These are phyloP conservation scores for Iberis amara DNA, from an alignment of 441 rosid genomes.

Conservation along the genomic window DNA sequence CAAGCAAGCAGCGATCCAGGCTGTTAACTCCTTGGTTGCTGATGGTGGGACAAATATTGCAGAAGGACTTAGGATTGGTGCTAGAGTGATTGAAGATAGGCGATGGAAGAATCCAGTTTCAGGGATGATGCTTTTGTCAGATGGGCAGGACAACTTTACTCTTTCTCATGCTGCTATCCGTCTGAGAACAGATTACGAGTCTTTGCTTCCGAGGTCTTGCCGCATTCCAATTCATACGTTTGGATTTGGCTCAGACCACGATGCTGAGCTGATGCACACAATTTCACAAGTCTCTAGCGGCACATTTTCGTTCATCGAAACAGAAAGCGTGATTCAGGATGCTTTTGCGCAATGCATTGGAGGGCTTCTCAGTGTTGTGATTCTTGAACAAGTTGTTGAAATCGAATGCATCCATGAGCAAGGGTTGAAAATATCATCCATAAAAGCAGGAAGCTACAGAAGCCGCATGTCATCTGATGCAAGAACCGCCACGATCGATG, in stretches of 20 bases:
- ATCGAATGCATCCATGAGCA: conserved; percentile 24
- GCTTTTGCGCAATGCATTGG: conserved; percentile 37
- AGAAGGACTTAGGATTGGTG: conserved; percentile 30
- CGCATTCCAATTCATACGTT: conserved; percentile 30
- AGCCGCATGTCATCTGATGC: conserved; percentile 23
- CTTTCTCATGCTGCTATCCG: neutral
- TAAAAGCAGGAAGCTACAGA: conserved; percentile 34
- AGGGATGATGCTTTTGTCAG: conserved; percentile 32
- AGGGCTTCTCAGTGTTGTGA: conserved; percentile 32
- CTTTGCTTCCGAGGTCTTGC: conserved; percentile 25
- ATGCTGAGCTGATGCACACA: conserved; percentile 30
- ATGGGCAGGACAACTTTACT: conserved; percentile 29
- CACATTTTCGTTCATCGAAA: conserved; percentile 33
- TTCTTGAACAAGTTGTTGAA: conserved; percentile 29
- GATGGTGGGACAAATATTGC: conserved; percentile 31
- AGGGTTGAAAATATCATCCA: conserved; percentile 17
- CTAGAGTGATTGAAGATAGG: conserved; percentile 30
- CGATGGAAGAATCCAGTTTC: conserved; percentile 29
- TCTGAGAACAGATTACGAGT: conserved; percentile 24
- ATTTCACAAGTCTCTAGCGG: conserved; percentile 29
- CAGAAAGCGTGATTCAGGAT: conserved; percentile 31
- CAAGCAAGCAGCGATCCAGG: conserved; percentile 25
- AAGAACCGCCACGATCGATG: conserved; percentile 21
- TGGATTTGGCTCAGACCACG: conserved; percentile 33
- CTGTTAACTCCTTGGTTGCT: conserved; percentile 29